Percentiles rank a stretch among this genome's conserved stretches.
Evolutionary conservation across 2,329 filamentous ascomycete genomes (phyloP).

Genomic region (Hymenotorrendiella dingleyae): DNA sequence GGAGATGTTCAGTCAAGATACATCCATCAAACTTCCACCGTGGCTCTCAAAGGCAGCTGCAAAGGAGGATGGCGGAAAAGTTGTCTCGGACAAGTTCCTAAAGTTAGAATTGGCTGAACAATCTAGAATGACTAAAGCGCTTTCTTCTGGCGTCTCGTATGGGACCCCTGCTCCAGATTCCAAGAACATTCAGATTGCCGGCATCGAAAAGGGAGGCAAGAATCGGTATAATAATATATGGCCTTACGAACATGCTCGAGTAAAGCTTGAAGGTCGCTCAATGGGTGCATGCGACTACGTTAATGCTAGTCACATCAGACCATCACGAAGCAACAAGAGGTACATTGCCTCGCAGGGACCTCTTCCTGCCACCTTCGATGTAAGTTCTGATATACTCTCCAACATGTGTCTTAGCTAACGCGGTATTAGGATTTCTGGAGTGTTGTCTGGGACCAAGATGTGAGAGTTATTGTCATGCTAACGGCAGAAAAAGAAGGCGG

Average conservation of each 20-base stretch:
- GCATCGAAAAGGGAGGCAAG: slow-evolving; percentile 90
- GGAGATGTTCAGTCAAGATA: slow-evolving; percentile 39
- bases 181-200: slow-evolving; percentile 65
- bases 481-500: slow-evolving; percentile 92
- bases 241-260: slow-evolving; percentile 89
- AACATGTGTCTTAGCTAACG: slow-evolving; percentile 10
- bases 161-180: slow-evolving; percentile 35
- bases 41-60: slow-evolving; percentile 73
- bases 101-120: slow-evolving; percentile 80
- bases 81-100: slow-evolving; percentile 77
- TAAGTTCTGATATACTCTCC: slow-evolving; percentile 38
- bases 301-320: slow-evolving; percentile 83
- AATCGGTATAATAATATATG: slow-evolving; percentile 98
- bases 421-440: slow-evolving; percentile 84
- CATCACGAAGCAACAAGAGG: slow-evolving; percentile 75
- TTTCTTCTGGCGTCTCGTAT: slow-evolving; percentile 55
- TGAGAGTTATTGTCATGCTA: slow-evolving; percentile 91
- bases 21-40: slow-evolving; percentile 49
- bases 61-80: slow-evolving; percentile 66
- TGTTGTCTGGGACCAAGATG: slow-evolving; percentile 93
- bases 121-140: slow-evolving; percentile 82
- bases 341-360: slow-evolving; percentile 97
- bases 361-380: slow-evolving; percentile 83
- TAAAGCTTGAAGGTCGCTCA: slow-evolving; percentile 65
- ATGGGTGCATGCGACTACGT: slow-evolving; percentile 81